A percentile compares a stretch with the other conserved stretches of the same genome.
phyloP scores from a whole-genome alignment of 345 rosid genomes.

The Fremontodendron californicum region DNA sequence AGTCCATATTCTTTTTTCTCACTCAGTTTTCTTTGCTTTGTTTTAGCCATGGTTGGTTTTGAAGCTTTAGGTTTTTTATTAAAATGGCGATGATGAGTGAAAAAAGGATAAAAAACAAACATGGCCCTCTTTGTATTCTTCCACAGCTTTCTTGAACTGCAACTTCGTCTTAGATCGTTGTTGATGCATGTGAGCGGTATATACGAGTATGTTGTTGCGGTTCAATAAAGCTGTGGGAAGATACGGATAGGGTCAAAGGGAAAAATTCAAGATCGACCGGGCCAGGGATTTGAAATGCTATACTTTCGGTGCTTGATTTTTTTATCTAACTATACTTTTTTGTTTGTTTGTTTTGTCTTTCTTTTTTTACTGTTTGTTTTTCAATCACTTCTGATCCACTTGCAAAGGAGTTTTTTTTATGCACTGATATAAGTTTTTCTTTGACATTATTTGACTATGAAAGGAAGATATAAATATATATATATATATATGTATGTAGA shows the following conservation, averaged over 20 bases:
- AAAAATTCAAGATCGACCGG: background rate
- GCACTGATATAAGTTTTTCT: background rate
- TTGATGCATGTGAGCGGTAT: background rate
- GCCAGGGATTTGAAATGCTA: background rate
- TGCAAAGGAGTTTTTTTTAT: background rate
- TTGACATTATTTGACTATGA: background rate
- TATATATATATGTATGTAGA: too few species aligned
- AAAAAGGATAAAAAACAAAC: background rate
- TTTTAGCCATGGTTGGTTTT: background rate
- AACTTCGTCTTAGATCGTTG: conserved; percentile 7
- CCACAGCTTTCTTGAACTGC: conserved; percentile 99
- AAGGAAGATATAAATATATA: background rate
- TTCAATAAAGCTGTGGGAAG: conserved; percentile 99
- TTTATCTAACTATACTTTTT: background rate
- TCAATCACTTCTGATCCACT: background rate
- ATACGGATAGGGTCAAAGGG: conserved; percentile 50
- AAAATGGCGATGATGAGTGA: background rate
- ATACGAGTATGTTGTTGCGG: conserved; percentile 29
- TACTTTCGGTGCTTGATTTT: background rate
- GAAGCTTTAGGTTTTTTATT: conserved; percentile 7
- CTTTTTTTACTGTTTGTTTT: background rate
- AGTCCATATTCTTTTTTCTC: background rate
- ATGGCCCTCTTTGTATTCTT: conserved; percentile 78
- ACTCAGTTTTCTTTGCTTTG: background rate
- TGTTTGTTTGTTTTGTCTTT: background rate